Percentiles rank a stretch among this genome's conserved stretches.
These are phyloP conservation scores for Phaseolus coccineus DNA, from an alignment of 331 rosid genomes.

Conservation along the genomic window DNA sequence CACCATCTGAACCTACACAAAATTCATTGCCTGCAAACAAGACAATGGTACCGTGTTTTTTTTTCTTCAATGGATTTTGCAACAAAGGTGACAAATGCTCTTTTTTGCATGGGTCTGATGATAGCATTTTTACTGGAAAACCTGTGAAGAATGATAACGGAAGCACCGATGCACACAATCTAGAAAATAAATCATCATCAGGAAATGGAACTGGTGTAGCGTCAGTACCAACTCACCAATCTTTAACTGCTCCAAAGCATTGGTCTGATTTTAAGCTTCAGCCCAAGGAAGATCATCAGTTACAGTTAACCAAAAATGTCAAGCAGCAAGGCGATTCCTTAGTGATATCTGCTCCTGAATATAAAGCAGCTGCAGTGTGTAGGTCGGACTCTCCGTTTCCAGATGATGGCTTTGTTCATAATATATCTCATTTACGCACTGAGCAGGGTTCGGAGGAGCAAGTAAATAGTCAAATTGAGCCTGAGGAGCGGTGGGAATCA, in stretches of 20 bases:
- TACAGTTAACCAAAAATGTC: slow-evolving; percentile 43
- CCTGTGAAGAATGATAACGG: slow-evolving; percentile 56
- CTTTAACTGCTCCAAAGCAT: slow-evolving; percentile 48
- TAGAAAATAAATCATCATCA: slow-evolving; percentile 54
- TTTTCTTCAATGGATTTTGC: slow-evolving; percentile 79
- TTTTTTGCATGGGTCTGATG: slow-evolving; percentile 69
- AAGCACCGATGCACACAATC: slow-evolving; percentile 44
- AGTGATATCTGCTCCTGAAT: slow-evolving; percentile 49
- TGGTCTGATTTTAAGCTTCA: slow-evolving; percentile 41
- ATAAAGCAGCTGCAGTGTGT: slow-evolving; percentile 53
- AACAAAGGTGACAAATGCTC: slow-evolving; percentile 79
- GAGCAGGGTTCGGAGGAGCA: slow-evolving; percentile 68
- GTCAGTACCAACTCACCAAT: slow-evolving; percentile 48
- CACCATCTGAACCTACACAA: slow-evolving; percentile 60
- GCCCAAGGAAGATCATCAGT: slow-evolving; percentile 47
- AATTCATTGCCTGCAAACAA: slow-evolving; percentile 64
- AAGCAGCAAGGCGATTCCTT: slow-evolving; percentile 42
- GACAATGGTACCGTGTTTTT: slow-evolving; percentile 74
- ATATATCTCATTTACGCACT: slow-evolving; percentile 47
- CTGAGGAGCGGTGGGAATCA: slow-evolving; percentile 79
- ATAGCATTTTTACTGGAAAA: slow-evolving; percentile 47
- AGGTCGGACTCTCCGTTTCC: slow-evolving; percentile 50
- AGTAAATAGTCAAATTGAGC: slow-evolving; percentile 53
- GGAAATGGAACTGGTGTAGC: slow-evolving; percentile 50
- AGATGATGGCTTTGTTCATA: slow-evolving; percentile 49